phyloP scores from a whole-genome alignment of 2,329 filamentous ascomycete species.

The Hymenoscyphus repandus region DNA sequence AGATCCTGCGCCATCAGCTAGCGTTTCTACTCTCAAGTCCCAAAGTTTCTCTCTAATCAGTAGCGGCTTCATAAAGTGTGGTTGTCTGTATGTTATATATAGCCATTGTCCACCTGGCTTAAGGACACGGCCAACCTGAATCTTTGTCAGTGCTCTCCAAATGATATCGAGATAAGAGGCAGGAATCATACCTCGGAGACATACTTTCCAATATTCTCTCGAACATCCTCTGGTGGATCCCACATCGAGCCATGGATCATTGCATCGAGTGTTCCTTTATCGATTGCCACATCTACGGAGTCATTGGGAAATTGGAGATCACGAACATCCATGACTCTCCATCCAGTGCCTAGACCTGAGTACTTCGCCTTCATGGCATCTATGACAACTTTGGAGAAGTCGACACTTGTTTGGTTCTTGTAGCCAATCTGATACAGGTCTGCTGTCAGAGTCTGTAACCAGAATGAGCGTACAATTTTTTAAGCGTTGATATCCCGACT shows the following conservation, averaged over 20 bases:
- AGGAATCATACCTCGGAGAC: constrained; percentile 44
- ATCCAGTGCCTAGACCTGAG: constrained; percentile 31
- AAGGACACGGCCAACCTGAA: constrained; percentile 41
- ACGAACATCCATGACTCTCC: constrained; percentile 47
- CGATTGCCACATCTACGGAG: constrained; percentile 51
- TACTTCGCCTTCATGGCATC: constrained; percentile 45
- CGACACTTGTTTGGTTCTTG: constrained; percentile 46
- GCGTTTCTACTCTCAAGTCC: constrained; percentile 39
- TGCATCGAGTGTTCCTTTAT: constrained; percentile 44
- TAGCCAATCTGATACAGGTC: constrained; percentile 45
- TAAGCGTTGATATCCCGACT: no score
- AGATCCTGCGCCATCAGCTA: constrained; percentile 35
- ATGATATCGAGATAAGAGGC: neutral
- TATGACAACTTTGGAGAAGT: constrained; percentile 51
- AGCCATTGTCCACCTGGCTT: constrained; percentile 44
- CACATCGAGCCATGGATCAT: constrained; percentile 30
- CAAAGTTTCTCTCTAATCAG: constrained; percentile 39
- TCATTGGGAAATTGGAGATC: constrained; percentile 39
- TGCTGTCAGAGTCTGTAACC: constrained; percentile 43
- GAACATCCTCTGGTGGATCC: constrained; percentile 45
- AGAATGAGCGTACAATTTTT: no score
- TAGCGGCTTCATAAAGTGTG: constrained; percentile 47
- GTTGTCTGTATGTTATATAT: constrained; percentile 49
- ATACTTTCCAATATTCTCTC: constrained; percentile 43
- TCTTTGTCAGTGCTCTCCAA: constrained; percentile 2